Evolutionary conservation across 106 monocot species (phyloP).

Genomic region (Alisma plantagoaquatica): DNA sequence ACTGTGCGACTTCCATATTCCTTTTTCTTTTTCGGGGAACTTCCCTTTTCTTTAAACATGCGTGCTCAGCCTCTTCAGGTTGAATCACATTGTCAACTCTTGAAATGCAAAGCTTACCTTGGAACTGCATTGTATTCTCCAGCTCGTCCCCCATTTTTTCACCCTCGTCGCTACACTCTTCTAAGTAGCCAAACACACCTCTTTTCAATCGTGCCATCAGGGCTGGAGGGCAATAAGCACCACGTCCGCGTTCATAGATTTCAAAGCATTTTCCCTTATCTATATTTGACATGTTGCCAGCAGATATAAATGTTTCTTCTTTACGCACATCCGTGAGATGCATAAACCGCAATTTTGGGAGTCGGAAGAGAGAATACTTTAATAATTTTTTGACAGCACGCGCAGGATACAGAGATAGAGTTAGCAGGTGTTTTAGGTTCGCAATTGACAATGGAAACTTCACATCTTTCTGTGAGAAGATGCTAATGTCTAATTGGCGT

Average conservation of each 20-base stretch:
- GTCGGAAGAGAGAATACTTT: background rate
- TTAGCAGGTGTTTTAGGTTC: conserved; percentile 3
- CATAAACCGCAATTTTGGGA: background rate
- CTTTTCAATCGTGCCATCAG: background rate
- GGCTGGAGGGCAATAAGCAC: background rate
- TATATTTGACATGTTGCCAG: background rate
- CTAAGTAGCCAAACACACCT: background rate
- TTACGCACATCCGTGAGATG: background rate
- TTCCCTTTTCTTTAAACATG: background rate
- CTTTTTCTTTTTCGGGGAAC: no score
- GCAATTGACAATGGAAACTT: background rate
- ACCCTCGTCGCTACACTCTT: background rate
- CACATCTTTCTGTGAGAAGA: no score
- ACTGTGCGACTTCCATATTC: no score
- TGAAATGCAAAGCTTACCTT: background rate
- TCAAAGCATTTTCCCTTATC: background rate
- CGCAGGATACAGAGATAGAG: background rate
- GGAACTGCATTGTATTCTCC: background rate
- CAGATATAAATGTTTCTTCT: background rate
- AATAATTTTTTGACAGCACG: background rate
- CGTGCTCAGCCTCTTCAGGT: background rate
- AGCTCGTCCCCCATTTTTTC: background rate
- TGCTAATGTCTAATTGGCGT: background rate
- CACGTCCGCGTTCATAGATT: no score
- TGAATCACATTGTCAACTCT: background rate